Percentiles rank a stretch among this genome's conserved stretches.
phyloP scores from a whole-genome alignment of 768 basidiomycete species.

The Nidularia pulvinata region DNA sequence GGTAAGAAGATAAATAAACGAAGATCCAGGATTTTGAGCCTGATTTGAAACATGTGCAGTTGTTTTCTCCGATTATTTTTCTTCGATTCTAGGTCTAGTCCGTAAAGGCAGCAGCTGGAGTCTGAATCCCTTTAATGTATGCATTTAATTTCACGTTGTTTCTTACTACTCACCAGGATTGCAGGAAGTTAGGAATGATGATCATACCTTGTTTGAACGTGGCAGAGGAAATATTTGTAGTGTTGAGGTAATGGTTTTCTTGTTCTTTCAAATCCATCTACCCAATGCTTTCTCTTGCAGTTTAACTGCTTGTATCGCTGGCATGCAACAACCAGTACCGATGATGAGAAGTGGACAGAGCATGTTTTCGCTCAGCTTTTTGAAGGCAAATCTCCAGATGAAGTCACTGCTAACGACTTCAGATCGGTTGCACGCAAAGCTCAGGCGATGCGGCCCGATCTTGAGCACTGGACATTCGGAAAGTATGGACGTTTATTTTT shows the following conservation, averaged over 20 bases:
- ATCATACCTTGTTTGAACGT: slow-evolving; percentile 72
- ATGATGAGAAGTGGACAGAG: slow-evolving; percentile 72
- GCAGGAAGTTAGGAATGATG: slow-evolving; percentile 64
- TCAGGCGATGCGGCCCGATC: slow-evolving; percentile 37
- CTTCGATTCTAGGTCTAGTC: slow-evolving; percentile 76
- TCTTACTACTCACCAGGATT: not conserved
- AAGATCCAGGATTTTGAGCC: slow-evolving; percentile 3
- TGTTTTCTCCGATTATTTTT: slow-evolving; percentile 86
- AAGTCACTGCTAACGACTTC: slow-evolving; percentile 50
- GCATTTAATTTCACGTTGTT: not conserved
- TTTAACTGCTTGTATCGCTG: slow-evolving; percentile 86
- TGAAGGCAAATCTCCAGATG: slow-evolving; percentile 46
- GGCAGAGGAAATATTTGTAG: slow-evolving; percentile 83
- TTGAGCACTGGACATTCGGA: slow-evolving; percentile 69
- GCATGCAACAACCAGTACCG: slow-evolving; percentile 78
- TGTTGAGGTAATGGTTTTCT: slow-evolving; percentile 59
- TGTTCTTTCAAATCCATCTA: not conserved
- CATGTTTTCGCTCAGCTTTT: slow-evolving; percentile 52
- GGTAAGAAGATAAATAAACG: slow-evolving; percentile 20
- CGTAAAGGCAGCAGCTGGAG: slow-evolving; percentile 78
- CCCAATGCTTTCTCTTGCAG: slow-evolving; percentile 24
- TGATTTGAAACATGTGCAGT: slow-evolving; percentile 20
- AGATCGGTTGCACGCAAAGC: slow-evolving; percentile 37
- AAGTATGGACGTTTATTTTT: too few relatives aligned
- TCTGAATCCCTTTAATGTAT: slow-evolving; percentile 69